phyloP scores from a whole-genome alignment of 1,139 yeast genomes.

The Candida sanyaensis region DNA sequence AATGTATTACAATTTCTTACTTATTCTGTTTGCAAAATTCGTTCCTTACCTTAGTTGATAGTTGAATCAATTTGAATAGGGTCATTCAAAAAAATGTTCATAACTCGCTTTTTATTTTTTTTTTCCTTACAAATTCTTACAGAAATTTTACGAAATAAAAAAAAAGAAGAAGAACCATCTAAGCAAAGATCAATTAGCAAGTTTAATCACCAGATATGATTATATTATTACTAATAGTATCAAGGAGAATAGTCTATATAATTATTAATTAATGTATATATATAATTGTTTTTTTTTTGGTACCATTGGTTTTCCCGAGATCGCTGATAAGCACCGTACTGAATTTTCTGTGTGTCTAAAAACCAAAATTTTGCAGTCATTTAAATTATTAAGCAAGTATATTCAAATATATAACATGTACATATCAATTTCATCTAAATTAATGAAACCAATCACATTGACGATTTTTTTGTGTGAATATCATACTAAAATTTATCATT shows the following conservation, averaged over 20 bases:
- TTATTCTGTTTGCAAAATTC: neutral
- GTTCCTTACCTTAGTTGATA: neutral
- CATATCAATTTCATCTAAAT: neutral
- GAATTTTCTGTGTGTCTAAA: neutral
- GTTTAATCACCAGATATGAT: no score
- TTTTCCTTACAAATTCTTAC: neutral
- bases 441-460: neutral
- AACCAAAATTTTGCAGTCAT: conserved; percentile 11
- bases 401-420: neutral
- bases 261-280: neutral
- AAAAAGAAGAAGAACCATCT: neutral
- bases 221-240: no score
- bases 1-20: neutral
- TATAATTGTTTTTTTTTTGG: neutral
- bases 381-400: conserved; percentile 8
- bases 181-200: no score
- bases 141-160: neutral
- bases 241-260: no score
- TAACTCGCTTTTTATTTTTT: neutral
- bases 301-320: neutral
- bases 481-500: neutral
- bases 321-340: neutral
- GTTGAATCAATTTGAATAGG: neutral
- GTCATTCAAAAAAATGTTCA: neutral
- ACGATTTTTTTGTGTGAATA: neutral